Percentiles rank a stretch among this genome's conserved stretches.
Evolutionary conservation across 805 yeast species (phyloP).

Genomic region (Saccharomycopsis fermentans): DNA sequence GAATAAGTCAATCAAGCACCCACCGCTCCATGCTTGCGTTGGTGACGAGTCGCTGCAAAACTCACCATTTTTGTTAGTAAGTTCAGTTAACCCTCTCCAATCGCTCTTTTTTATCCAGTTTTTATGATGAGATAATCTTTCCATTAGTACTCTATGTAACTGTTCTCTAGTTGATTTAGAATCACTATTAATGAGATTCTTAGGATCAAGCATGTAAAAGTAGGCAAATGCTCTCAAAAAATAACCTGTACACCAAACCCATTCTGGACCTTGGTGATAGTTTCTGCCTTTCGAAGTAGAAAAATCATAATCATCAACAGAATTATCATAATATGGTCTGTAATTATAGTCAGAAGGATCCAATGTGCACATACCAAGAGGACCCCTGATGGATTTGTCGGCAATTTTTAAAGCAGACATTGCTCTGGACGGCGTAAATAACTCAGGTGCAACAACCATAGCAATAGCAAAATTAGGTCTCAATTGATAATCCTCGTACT

Average conservation of each 20-base stretch:
- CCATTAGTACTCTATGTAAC: constrained; percentile 48
- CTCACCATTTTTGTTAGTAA: constrained; percentile 81
- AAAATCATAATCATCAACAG: constrained; percentile 75
- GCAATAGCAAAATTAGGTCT: constrained; percentile 92
- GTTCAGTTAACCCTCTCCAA: constrained; percentile 92
- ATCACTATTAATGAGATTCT: constrained; percentile 26
- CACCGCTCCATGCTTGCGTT: constrained; percentile 94
- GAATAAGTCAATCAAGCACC: constrained; percentile 74
- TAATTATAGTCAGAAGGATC: constrained; percentile 92
- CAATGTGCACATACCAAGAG: constrained; percentile 81
- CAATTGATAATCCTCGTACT: constrained; percentile 87
- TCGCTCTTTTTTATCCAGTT: constrained; percentile 63
- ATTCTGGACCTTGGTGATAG: constrained; percentile 98
- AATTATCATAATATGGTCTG: constrained; percentile 77
- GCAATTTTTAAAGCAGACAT: constrained; percentile 58
- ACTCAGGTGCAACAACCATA: constrained; percentile 89
- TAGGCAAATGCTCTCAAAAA: constrained; percentile 67
- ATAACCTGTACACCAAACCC: constrained; percentile 91
- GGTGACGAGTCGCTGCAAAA: constrained; percentile 83
- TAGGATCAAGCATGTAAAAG: constrained; percentile 36
- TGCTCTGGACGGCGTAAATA: constrained; percentile 58
- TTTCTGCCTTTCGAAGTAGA: constrained; percentile 92
- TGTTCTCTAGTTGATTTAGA: constrained; percentile 29
- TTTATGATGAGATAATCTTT: constrained; percentile 53
- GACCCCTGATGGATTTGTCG: constrained; percentile 70